Evolutionary conservation across 2,329 filamentous ascomycete species (phyloP).

Genomic region (Pyrenophora teres): DNA sequence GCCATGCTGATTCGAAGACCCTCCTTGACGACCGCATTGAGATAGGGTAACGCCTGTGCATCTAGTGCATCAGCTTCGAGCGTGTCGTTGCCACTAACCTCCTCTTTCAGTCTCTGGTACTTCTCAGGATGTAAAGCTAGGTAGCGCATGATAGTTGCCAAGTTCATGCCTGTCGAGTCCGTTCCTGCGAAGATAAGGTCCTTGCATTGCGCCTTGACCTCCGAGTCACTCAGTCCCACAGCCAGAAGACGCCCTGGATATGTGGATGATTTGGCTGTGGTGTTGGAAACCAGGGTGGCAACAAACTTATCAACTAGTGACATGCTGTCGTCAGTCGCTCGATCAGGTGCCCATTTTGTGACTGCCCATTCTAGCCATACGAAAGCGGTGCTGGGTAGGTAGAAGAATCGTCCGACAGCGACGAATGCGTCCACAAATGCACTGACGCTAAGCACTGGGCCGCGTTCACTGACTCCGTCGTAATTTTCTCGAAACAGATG

Average conservation of each 20-base stretch:
- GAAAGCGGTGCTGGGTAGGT: slow-evolving; percentile 54
- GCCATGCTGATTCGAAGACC: slow-evolving; percentile 52
- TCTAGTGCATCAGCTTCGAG: slow-evolving; percentile 18
- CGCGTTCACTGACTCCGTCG: slow-evolving; percentile 51
- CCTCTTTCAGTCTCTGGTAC: slow-evolving; percentile 25
- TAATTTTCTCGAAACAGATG: slow-evolving; percentile 61
- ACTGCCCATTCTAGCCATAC: slow-evolving; percentile 46
- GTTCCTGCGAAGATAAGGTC: slow-evolving; percentile 51
- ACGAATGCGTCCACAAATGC: slow-evolving; percentile 61
- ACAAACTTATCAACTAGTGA: slow-evolving; percentile 53
- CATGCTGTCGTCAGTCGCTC: slow-evolving; percentile 43
- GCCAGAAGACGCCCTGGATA: slow-evolving; percentile 57
- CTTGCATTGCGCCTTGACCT: slow-evolving; percentile 58
- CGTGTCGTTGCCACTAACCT: slow-evolving; percentile 23
- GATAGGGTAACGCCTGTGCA: slow-evolving; percentile 47
- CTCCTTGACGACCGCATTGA: slow-evolving; percentile 55
- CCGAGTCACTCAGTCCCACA: slow-evolving; percentile 49
- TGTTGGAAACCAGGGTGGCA: slow-evolving; percentile 45
- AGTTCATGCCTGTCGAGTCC: slow-evolving; percentile 37
- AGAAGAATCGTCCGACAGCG: slow-evolving; percentile 60
- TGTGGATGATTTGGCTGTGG: slow-evolving; percentile 43
- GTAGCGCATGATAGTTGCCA: slow-evolving; percentile 29
- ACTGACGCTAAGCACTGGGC: slow-evolving; percentile 47
- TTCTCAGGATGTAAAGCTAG: slow-evolving; percentile 25
- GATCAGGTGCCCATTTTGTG: slow-evolving; percentile 43